Evolutionary conservation across 2,329 filamentous ascomycete species (phyloP).

Genomic region (Fusarium mangiferae): DNA sequence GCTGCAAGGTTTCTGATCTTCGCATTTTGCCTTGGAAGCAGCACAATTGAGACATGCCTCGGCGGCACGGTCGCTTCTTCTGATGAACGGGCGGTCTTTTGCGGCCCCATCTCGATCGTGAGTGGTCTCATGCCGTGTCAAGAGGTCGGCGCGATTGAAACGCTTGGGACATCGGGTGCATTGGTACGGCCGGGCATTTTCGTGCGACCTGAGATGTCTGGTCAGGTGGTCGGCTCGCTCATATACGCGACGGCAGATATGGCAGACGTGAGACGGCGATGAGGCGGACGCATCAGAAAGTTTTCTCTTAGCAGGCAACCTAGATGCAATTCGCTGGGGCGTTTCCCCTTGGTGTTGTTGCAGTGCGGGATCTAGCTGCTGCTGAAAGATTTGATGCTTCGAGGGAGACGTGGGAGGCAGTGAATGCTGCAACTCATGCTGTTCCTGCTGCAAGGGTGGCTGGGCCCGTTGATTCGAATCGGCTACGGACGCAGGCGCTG

Average conservation of each 20-base stretch:
- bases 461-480: constrained; percentile 33
- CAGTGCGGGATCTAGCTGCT: constrained; percentile 31
- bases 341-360: constrained; percentile 20
- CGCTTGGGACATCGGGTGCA: constrained; percentile 44
- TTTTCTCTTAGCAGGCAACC: constrained; percentile 38
- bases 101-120: constrained; percentile 43
- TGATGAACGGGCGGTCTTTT: constrained; percentile 42
- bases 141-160: constrained; percentile 42
- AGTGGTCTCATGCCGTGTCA: constrained; percentile 43
- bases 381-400: constrained; percentile 31
- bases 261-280: constrained; percentile 43
- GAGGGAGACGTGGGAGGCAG: constrained; percentile 26
- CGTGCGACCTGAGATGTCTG: constrained; percentile 42
- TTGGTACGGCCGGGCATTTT: constrained; percentile 43
- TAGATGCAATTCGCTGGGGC: constrained; percentile 22
- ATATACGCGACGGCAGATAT: constrained; percentile 43
- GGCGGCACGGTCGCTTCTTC: constrained; percentile 40
- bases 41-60: constrained; percentile 44
- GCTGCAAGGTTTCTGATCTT: constrained; percentile 43
- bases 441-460: constrained; percentile 26
- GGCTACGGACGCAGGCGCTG: constrained; percentile 30
- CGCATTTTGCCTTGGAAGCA: constrained; percentile 43
- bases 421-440: constrained; percentile 30
- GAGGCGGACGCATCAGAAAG: constrained; percentile 40
- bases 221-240: constrained; percentile 43